Evolutionary conservation across 805 yeast genomes (phyloP), one percentile per base, ranked within the genome.

Genomic region (Saccharomycopsis schoenii): DNA sequence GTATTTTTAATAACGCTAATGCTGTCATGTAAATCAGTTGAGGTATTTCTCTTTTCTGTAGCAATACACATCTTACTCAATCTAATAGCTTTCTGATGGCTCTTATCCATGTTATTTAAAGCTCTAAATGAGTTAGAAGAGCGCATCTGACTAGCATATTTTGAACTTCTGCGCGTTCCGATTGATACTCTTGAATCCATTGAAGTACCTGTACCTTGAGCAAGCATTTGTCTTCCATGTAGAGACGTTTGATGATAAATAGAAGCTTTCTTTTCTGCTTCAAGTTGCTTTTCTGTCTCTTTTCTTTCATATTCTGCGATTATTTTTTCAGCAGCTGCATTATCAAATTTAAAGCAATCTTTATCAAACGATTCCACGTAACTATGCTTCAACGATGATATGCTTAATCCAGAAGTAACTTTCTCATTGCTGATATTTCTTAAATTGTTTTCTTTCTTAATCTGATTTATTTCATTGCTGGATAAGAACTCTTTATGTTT

Each of bases 21-120:
- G 15, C 40, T 57, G 14, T 56, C 59, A 2, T 24, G 17, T 12
- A 63, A 42, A 19, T 59, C 62, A 1, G 19, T 39, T 12, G 57
- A 51, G 5, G 52, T 12, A 5, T 25, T 24, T 15, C n/a, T 11
- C 39, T 39, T 61, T 47, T 63, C 63, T 4, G 41, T 50, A 5
- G 65, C 63, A 52, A 63, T 41, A 42, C 65, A 63, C n/a, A 63
- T 50, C 39, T 58, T 61, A 55, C 63, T 61, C 41, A 43, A 57
- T 43, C 63, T 56, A 12, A 60, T 58, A 19, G 63, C 65, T 47
- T 55, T 60, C n/a, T 50, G 37, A 55, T 59, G 62, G 39, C 42
- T 56, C 52, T 51, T 58, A 29, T 58, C 51, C 21, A 52, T 14
- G 4, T 19, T 4, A 24, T 47, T 47, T 24, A 47, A 11, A n/a